These are phyloP conservation scores for Encephalitozoon hellem DNA, from an alignment of 371 early-diverging fungal species.

Conservation along the genomic window DNA sequence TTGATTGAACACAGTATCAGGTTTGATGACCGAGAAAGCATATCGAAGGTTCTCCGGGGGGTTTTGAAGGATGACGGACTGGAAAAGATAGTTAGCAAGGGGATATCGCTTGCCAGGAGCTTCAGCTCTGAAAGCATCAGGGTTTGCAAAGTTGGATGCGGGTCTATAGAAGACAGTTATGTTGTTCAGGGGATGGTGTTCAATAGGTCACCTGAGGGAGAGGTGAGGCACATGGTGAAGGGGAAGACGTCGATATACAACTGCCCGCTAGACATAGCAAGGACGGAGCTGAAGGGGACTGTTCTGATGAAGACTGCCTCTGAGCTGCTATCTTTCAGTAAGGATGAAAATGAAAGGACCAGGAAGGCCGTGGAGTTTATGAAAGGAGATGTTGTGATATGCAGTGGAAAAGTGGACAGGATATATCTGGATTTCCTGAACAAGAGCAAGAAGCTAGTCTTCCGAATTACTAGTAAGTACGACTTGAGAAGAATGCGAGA, in stretches of 20 bases:
- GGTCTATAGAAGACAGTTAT: conserved; percentile 75
- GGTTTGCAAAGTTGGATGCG: conserved; percentile 76
- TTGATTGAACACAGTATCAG: not conserved
- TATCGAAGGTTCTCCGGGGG: conserved; percentile 12
- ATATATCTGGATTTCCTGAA: conserved; percentile 55
- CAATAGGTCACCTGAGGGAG: conserved; percentile 76
- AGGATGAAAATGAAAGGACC: conserved; percentile 68
- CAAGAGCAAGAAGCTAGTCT: conserved; percentile 47
- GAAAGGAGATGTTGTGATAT: conserved; percentile 65
- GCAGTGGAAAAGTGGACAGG: conserved; percentile 54
- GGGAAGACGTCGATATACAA: conserved; percentile 83
- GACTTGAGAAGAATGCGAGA: conserved; percentile 57
- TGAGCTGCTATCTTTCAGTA: conserved; percentile 86
- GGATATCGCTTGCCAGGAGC: conserved; percentile 23
- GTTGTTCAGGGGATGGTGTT: conserved; percentile 95
- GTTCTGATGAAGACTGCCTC: conserved; percentile 86
- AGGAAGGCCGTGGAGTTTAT: conserved; percentile 69
- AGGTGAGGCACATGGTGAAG: conserved; percentile 48
- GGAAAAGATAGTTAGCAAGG: conserved; percentile 31
- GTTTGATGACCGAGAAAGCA: not conserved
- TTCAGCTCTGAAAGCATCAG: conserved; percentile 57
- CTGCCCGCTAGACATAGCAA: conserved; percentile 80
- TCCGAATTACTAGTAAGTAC: conserved; percentile 56
- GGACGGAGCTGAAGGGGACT: conserved; percentile 97
- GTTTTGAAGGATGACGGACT: conserved; percentile 42